Evolutionary conservation across 495 filamentous ascomycete genomes (phyloP).

Genomic region (Neurospora africana): DNA sequence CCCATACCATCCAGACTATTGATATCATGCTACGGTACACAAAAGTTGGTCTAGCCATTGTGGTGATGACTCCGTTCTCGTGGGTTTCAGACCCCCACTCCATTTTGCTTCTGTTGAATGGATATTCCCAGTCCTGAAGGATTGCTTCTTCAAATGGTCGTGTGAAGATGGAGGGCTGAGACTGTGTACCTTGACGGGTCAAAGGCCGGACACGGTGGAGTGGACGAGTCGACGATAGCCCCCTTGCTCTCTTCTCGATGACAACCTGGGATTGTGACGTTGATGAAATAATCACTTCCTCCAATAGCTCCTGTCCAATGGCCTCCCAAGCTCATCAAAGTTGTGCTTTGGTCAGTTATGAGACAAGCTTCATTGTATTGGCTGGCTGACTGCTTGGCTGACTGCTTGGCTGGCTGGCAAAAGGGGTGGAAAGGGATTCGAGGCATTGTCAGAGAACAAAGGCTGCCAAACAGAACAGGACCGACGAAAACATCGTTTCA

Average conservation of each 20-base stretch:
- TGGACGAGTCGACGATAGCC: background rate
- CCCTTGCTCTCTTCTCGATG: too few species aligned
- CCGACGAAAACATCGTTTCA: background rate
- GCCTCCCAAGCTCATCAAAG: background rate
- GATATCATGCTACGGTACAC: background rate
- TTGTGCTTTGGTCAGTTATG: background rate
- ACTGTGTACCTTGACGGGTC: background rate
- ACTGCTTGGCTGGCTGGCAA: background rate
- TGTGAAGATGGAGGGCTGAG: background rate
- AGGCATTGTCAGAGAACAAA: background rate
- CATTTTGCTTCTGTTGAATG: background rate
- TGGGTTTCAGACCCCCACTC: background rate
- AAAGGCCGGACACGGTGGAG: background rate
- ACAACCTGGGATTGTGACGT: background rate
- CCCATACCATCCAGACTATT: background rate
- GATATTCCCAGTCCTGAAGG: background rate
- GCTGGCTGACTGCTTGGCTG: background rate
- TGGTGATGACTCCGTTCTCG: background rate
- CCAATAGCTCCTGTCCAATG: background rate
- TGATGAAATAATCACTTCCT: background rate
- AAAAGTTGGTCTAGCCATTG: background rate
- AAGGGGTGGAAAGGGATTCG: background rate
- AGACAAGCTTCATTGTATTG: background rate
- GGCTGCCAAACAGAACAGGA: background rate
- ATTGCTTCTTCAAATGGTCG: background rate